phyloP scores from a whole-genome alignment of 208 protist species.

The Crithidia bombi region DNA sequence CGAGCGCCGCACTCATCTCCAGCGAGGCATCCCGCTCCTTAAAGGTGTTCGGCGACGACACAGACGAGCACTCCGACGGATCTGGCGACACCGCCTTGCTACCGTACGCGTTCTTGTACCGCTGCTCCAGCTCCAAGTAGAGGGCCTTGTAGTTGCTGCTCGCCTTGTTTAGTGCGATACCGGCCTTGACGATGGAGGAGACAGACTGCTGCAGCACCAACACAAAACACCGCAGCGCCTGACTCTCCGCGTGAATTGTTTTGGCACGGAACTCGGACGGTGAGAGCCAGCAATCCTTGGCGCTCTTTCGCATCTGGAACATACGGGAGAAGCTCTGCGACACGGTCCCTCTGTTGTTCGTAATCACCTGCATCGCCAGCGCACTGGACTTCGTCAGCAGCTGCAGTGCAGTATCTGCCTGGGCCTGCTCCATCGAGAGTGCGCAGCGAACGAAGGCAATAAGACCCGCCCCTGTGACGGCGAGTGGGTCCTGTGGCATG shows the following conservation, averaged over 20 bases:
- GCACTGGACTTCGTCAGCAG: conserved; percentile 35
- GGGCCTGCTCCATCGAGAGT: conserved; percentile 61
- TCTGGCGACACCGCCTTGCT: not conserved
- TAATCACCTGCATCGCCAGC: conserved; percentile 46
- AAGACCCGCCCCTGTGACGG: conserved; percentile 38
- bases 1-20: conserved; percentile 28
- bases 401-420: conserved; percentile 45
- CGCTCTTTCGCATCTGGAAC: conserved; percentile 29
- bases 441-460: conserved; percentile 49
- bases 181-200: conserved; percentile 46
- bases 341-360: conserved; percentile 22
- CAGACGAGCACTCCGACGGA: not conserved
- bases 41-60: conserved; percentile 10
- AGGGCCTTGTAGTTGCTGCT: conserved; percentile 43
- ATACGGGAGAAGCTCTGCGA: conserved; percentile 34
- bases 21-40: conserved; percentile 13
- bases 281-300: conserved; percentile 31
- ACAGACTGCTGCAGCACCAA: conserved; percentile 53
- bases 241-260: conserved; percentile 48
- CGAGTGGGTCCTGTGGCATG: conserved; percentile 40
- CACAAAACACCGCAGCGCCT: conserved; percentile 53
- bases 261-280: conserved; percentile 62
- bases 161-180: conserved; percentile 52
- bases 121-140: conserved; percentile 40
- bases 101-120: conserved; percentile 29